phyloP scores from a whole-genome alignment of 2,329 filamentous ascomycete genomes.

The Bertia moriformis region DNA sequence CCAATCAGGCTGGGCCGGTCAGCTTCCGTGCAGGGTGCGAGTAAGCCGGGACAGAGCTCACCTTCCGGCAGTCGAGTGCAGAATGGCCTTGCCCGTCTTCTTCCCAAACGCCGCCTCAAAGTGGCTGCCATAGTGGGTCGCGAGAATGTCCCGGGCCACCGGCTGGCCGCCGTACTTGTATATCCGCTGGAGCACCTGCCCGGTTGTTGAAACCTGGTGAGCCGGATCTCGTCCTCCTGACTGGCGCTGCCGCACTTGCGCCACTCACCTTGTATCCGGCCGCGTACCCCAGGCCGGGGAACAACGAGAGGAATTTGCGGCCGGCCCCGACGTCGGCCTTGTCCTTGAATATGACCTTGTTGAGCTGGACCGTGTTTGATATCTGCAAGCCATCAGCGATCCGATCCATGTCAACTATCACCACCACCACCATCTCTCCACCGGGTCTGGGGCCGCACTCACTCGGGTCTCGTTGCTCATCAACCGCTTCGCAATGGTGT shows the following conservation, averaged over 20 bases:
- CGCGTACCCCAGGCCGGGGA: conserved; percentile 92
- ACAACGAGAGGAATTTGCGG: conserved; percentile 83
- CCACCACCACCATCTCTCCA: conserved; percentile 4
- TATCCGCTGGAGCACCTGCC: conserved; percentile 87
- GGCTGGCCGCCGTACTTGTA: conserved; percentile 99
- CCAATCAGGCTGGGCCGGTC: conserved; percentile 60
- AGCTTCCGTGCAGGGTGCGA: conserved; percentile 1
- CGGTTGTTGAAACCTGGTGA: conserved; percentile 38
- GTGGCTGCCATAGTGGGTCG: conserved; percentile 60
- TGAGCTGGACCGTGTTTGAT: conserved; percentile 48
- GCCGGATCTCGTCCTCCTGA: conserved; percentile 2
- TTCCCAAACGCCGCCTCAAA: conserved; percentile 88
- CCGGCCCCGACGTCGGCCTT: conserved; percentile 56
- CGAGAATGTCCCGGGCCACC: conserved; percentile 79
- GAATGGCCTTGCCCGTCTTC: conserved; percentile 93
- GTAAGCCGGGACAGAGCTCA: conserved; percentile 17
- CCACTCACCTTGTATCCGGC: conserved; percentile 89
- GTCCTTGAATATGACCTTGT: conserved; percentile 86
- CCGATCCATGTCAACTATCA: neutral
- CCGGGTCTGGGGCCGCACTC: too few species aligned
- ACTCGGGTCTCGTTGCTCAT: conserved; percentile 92
- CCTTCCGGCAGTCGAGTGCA: conserved; percentile 93
- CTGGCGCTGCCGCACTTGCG: too few species aligned
- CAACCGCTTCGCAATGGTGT: conserved; percentile 75
- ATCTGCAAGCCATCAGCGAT: neutral